phyloP scores from a whole-genome alignment of 345 rosid genomes.

The Euphorbia peplus region DNA sequence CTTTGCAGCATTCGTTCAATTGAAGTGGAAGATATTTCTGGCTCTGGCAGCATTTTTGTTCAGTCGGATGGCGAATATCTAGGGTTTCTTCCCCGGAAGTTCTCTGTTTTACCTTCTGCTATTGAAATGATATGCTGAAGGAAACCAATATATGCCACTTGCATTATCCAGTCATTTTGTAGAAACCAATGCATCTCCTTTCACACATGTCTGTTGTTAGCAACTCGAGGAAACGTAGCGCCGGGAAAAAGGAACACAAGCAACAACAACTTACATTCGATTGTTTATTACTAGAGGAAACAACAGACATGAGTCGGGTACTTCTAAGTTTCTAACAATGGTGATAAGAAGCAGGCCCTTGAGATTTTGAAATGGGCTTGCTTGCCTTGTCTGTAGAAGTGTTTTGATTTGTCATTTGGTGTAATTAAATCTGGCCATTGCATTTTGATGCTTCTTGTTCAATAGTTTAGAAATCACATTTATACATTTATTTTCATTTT shows the following conservation, averaged over 20 bases:
- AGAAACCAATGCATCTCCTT: slow-evolving; percentile 6
- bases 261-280: not conserved
- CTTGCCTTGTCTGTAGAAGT: not conserved
- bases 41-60: slow-evolving; percentile 53
- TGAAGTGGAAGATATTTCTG: slow-evolving; percentile 69
- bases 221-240: not conserved
- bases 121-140: slow-evolving; percentile 69
- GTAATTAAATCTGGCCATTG: not conserved
- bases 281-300: not conserved
- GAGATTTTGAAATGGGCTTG: not conserved
- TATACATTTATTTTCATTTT: not conserved
- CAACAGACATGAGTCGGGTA: not conserved
- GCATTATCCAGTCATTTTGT: not conserved
- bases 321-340: not conserved
- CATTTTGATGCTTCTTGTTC: not conserved
- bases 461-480: not conserved
- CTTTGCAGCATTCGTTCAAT: slow-evolving; percentile 62
- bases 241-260: not conserved
- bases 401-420: not conserved
- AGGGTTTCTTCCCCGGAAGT: slow-evolving; percentile 84
- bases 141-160: not conserved
- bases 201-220: not conserved
- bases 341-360: not conserved
- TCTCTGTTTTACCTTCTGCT: slow-evolving; percentile 61
- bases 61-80: slow-evolving; percentile 95